Evolutionary conservation across 1,284 basidiomycete genomes (phyloP), one percentile per base, ranked within the genome.

Genomic region (Microbotryomycetes sp.): DNA sequence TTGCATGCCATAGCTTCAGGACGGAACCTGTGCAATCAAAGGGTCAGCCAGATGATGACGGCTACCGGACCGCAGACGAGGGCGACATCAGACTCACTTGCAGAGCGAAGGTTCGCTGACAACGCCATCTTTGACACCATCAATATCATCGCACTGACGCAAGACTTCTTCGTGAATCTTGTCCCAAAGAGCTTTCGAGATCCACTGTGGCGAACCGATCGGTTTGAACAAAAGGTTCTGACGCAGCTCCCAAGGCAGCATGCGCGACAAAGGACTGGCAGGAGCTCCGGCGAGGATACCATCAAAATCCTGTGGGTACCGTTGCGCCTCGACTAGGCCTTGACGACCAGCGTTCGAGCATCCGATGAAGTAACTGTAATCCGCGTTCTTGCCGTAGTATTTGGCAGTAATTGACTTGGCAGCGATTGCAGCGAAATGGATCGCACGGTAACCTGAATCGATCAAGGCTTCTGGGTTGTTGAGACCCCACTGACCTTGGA

Each of bases 221-320:
- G 54, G 54, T 28, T 50, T 26, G 42, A 48, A 22, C 49, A 3
- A 30, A 48, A 26, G 45, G 23, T 28, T 49, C 32, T 16, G 42
- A 26, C 30, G 36, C 36, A 26, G 45, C 23, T 19, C 58, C 49
- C 3, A 57, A n/a, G 29, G 22, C 30, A 67, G 65, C 28, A 64
- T 22, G 6, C 55, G n/a, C 36, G 58, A 59, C 57, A 70, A 74
- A 46, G 65, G 56, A 49, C 68, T 60, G 3, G 73, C 74, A 7
- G 75, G 75, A 47, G 70, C 59, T n/a, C 73, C 75, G 4, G 68
- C 72, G 29, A 76, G 36, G 19, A 74, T 59, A 31, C 74, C 75
- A 60, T 76, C 73, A 63, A 73, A 76, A 56, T 75, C 71, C 4
- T 69, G 63, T 1, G 71, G 70, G 59, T 60, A 71, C 3, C 64